Conservation (phyloP, 495 filamentous ascomycete genomes). For the Hypoxylon subgilvum region DNA sequence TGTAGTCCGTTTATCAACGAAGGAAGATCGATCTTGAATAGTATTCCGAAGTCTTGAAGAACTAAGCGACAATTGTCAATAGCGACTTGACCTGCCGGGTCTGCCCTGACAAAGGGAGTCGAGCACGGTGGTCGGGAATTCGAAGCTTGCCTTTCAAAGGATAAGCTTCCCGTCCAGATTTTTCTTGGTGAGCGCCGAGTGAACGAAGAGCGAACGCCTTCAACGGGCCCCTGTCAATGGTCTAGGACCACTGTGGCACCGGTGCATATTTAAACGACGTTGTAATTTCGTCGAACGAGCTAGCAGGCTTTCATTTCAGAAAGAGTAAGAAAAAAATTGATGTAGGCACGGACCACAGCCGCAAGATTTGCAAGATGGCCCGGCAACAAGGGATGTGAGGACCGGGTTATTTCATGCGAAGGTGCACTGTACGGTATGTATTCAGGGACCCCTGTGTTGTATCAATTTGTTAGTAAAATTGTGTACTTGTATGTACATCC, state of each 20-base stretch:
- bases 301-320: slow-evolving; percentile 36
- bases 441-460: slow-evolving; percentile 10
- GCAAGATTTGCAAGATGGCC: slow-evolving; percentile 37
- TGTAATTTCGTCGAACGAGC: slow-evolving; percentile 41
- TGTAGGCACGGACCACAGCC: slow-evolving; percentile 35
- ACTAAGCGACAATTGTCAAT: slow-evolving; percentile 1
- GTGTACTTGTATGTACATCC: neutral
- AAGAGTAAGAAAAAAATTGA: slow-evolving; percentile 22
- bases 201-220: no score
- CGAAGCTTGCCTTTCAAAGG: slow-evolving; percentile 28
- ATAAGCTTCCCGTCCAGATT: slow-evolving; percentile 17
- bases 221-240: slow-evolving; percentile 33
- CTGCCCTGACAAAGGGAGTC: slow-evolving; percentile 9
- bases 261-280: slow-evolving; percentile 40
- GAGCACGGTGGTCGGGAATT: neutral
- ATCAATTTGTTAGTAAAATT: slow-evolving; percentile 5
- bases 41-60: slow-evolving; percentile 18
- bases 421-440: slow-evolving; percentile 15
- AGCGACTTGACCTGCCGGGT: slow-evolving; percentile 13
- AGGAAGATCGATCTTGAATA: slow-evolving; percentile 17
- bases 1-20: neutral
- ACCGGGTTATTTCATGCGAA: slow-evolving; percentile 32
- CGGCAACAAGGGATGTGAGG: slow-evolving; percentile 35
- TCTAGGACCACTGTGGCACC: slow-evolving; percentile 32
- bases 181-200: slow-evolving; percentile 8